Evolutionary conservation across 2,329 filamentous ascomycete genomes (phyloP), one percentile per base, ranked within the genome.

Genomic region (Samsoniella hepiali): DNA sequence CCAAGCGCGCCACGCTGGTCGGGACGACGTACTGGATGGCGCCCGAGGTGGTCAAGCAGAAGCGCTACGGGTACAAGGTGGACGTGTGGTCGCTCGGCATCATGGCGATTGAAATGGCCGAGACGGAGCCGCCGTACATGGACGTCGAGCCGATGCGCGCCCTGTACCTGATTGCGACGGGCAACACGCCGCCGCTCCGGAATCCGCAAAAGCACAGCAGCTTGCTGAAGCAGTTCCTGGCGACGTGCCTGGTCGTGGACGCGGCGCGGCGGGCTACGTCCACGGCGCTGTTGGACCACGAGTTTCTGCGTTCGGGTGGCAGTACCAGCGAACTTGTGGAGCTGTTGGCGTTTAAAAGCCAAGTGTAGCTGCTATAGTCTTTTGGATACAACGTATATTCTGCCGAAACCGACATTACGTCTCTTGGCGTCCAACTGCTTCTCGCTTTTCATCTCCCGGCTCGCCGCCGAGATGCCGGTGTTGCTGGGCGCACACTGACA

Each of bases 21-120:
- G 95, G 95, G 68, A 99, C 95, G 36, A 95, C 95, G n/a, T 99
- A 98, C 83, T 99, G 95, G 95, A 99, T 99, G 95, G 95, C 95
- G 9, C 95, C 95, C 42, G 95, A 99, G 78, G 95, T 99, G 51
- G 95, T 99, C 74, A 98, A 97, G 81, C 94, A 98, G 76, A 98
- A 98, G 81, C 93, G 97, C 77, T 99, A 99, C 72, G 95, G 94
- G 45, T 91, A 91, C 73, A 98, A 98, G 82, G 94, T 98, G 66
- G 95, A 99, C 74, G 97, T 98, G 73, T 99, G 95, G 95, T 97
- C 93, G 32, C 82, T 99, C 65, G 95, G 95, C 72, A 99, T 99
- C 79, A 99, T 98, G 95, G 94, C 95, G 29, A 98, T 99, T 72
- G 95, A 99, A 78, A 97, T 99, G 95, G 98, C 98, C 72, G 95